Conservation (phyloP, 352 stramenopile species). For the Blastocystis sp. region DNA sequence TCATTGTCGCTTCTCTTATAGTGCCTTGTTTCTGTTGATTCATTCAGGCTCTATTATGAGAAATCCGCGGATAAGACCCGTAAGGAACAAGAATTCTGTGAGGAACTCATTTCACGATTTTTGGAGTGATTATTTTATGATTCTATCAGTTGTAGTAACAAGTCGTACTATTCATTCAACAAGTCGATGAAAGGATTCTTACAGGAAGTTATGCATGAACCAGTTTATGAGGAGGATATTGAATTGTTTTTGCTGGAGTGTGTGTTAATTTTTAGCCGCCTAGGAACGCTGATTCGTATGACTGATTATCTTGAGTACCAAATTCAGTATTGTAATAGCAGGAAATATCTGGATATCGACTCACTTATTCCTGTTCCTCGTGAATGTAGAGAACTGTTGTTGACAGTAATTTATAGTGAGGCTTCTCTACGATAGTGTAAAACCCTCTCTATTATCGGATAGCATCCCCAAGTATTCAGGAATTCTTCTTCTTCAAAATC, state of each 20-base stretch:
- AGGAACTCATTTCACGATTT: constrained; percentile 4
- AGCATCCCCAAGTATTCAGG: background rate
- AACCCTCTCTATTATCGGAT: background rate
- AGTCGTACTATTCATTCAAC: background rate
- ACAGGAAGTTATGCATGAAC: background rate
- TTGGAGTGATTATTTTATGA: background rate
- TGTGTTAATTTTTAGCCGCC: background rate
- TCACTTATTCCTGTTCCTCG: constrained; percentile 25
- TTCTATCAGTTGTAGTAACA: background rate
- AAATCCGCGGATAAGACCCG: background rate
- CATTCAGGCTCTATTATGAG: background rate
- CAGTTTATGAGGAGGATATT: background rate
- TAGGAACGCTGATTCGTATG: background rate
- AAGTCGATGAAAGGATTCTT: constrained; percentile 21
- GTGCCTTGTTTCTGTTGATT: constrained; percentile 2
- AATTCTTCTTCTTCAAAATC: background rate
- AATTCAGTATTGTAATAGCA: background rate
- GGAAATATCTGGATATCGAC: constrained; percentile 1
- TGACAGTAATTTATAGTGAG: background rate
- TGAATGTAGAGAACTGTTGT: background rate
- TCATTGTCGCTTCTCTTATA: background rate
- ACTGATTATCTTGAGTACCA: constrained; percentile 31
- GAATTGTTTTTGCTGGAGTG: background rate
- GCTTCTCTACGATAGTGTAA: background rate
- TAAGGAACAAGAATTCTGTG: constrained; percentile 1